These are phyloP conservation scores for Tuber microsphaerosporum DNA, from an alignment of 495 filamentous ascomycete genomes.

Conservation along the genomic window DNA sequence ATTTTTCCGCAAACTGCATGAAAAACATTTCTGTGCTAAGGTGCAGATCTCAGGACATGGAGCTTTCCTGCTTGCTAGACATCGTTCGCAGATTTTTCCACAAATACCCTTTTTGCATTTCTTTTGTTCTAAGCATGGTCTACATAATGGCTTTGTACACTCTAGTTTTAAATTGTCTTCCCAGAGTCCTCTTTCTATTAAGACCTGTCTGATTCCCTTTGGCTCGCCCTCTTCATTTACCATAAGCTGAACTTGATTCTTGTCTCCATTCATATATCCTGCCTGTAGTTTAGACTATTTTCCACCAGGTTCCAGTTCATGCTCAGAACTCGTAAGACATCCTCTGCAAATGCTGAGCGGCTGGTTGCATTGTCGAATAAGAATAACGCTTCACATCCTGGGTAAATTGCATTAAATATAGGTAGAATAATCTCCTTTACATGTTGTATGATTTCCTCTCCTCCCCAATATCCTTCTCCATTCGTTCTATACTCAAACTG, in stretches of 20 bases:
- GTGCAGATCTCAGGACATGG: background rate
- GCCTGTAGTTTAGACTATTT: background rate
- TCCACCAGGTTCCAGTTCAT: constrained; percentile 7
- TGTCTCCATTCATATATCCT: constrained; percentile 3
- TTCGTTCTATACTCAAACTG: too few species aligned
- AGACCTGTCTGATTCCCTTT: constrained; percentile 2
- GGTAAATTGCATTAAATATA: constrained; percentile 6
- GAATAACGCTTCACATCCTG: constrained; percentile 4
- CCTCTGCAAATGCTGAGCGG: constrained; percentile 2
- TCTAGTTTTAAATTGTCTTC: background rate
- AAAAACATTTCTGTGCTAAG: background rate
- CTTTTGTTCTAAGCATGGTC: background rate
- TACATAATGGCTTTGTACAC: background rate
- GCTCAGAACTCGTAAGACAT: constrained; percentile 9
- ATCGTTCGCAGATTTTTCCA: background rate
- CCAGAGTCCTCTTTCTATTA: constrained; percentile 15
- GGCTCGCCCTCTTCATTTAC: background rate
- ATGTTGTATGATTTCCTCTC: constrained; percentile 5
- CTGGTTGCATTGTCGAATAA: constrained; percentile 15
- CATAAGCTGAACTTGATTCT: background rate
- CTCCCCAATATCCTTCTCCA: constrained; percentile 4
- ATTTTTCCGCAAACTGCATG: background rate
- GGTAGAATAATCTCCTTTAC: constrained; percentile 2
- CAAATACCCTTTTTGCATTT: background rate
- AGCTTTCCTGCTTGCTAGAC: background rate